Percentiles rank a stretch among this genome's conserved stretches.
Evolutionary conservation across 805 yeast genomes (phyloP).

Genomic region (Ogataea populi-albae): DNA sequence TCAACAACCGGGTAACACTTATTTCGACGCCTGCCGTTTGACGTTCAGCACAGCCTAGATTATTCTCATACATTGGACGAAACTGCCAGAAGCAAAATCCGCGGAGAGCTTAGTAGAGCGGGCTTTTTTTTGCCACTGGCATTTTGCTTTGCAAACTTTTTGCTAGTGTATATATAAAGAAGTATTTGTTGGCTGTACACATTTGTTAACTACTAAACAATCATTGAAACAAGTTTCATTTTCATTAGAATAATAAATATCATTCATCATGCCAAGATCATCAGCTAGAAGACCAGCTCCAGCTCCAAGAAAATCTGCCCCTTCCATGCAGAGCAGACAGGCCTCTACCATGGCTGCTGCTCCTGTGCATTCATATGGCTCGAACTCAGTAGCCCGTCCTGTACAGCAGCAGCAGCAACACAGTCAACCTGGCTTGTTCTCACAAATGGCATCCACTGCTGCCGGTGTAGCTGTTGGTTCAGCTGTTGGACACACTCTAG

Average conservation of each 20-base stretch:
- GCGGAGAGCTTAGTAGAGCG: no score
- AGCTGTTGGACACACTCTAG: slow-evolving; percentile 93
- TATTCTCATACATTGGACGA: no score
- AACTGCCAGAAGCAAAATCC: no score
- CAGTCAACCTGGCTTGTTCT: slow-evolving; percentile 79
- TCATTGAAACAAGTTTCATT: no score
- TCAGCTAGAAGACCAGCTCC: slow-evolving; percentile 43
- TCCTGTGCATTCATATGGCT: slow-evolving; percentile 35
- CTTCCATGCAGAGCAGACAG: slow-evolving; percentile 54
- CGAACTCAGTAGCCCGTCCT: slow-evolving; percentile 48
- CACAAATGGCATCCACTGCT: slow-evolving; percentile 98
- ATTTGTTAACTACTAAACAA: not conserved
- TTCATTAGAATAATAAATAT: no score
- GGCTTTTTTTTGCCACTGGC: no score
- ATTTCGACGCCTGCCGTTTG: no score
- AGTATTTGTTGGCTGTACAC: not conserved
- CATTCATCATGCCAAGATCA: slow-evolving; percentile 36
- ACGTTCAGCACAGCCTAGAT: no score
- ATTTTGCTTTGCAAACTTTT: no score
- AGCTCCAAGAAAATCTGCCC: slow-evolving; percentile 36
- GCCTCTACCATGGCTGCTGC: slow-evolving; percentile 75
- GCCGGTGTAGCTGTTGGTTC: slow-evolving; percentile 99
- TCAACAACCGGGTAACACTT: no score
- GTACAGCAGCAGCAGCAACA: slow-evolving; percentile 53
- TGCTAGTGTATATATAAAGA: no score